Base-by-base conservation (phyloP, 306 rosid genomes). In the Benincasa hispida region DNA sequence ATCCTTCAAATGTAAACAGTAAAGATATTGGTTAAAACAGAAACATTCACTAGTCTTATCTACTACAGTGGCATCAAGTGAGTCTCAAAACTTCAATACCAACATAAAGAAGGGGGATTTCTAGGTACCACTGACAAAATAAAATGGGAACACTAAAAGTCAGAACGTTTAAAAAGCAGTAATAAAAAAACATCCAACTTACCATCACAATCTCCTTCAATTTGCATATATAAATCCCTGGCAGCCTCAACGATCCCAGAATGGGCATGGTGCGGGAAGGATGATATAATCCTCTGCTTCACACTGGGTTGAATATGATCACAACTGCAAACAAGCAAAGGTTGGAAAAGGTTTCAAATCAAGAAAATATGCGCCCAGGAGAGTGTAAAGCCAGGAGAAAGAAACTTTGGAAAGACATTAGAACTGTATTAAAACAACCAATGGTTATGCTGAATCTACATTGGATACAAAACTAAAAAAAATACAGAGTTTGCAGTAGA, bases 241-340 rank as follows among this genome's bases (percentile, higher is more conserved):
- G 97, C 92, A 76, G 98, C 92, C 86, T 82, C 88, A 73, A 87
- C 93, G 76, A 93, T 88, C 58, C 98, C 98, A 13, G 97, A 88
- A 86, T 93, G 98, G 50, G 90, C 97, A 75, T 82, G 75, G 85
- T 89, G 98, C 10, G 98, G 97, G 79, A 87, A 87, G 66, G 97
- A 80, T 75, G 93, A 90, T 48, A 75, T 78, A 78, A 91, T 87
- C 13, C 76, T 72, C 79, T 81, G 79, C 70, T 78, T 87, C 69
- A 84, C 80, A 61, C 70, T 77, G 63, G 87, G 79, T 39, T 78
- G 74, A 81, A 89, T 72, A 86, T 80, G 78, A 74, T 69, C 59
- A 79, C 89, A 55, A 75, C 96, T 91, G 91, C 84, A 78, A 86
- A 68, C 56, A 77, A 81, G 75, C 73, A 76, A 60, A 62, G 13